Base-by-base conservation (phyloP, 192 early-diverging fungal genomes). In the Coemansia sp. region DNA sequence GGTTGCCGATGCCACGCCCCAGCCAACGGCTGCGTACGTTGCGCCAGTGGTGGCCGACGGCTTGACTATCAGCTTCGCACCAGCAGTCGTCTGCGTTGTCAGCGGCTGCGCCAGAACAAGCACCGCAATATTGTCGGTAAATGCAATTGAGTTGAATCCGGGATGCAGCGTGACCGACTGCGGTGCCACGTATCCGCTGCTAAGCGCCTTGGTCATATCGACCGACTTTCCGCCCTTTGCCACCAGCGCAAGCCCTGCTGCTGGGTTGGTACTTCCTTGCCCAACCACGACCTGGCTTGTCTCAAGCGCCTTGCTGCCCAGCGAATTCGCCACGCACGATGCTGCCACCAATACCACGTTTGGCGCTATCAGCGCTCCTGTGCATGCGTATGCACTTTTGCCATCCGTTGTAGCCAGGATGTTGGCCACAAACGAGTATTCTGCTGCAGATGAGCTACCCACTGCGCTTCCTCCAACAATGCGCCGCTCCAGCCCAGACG, bases 91-190 rank as follows among this genome's bases (percentile, higher is more conserved):
- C 41, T 63, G 67, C 26, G 57, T 60, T 37, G 57, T 5, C 61
- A 82, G 58, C 19, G 79, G 71, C 67, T 73, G 67, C 61, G 67
- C 43, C 48, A 82, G 68, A 5, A 51, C 57, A 9, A 82, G 63
- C 22, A 73, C 71, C 8, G 79, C 79, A 41, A 82, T 65, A 62
- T 82, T 82, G 65, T 82, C 79, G 16, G 71, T 69, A 41, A 51
- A 62, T 13, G 79, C 79, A 59, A 82, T 73, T 42, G 79, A 82
- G 67, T 76, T 73, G 64, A 73, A 82, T 11, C 79, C 79, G 4
- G 79, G 79, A 12, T 82, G 79, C 26, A 72, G 61, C 1, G 59
- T 52, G 19, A 82, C 59, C n/a, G 70, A 40, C 61, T 64, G 26
- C 10, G 74, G 67, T n/a, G 26, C 62, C 26, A 51, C 64, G 55